Evolutionary conservation across 2,329 filamentous ascomycete species (phyloP), one percentile per base, ranked within the genome.

Genomic region (Ophiostoma sp.): DNA sequence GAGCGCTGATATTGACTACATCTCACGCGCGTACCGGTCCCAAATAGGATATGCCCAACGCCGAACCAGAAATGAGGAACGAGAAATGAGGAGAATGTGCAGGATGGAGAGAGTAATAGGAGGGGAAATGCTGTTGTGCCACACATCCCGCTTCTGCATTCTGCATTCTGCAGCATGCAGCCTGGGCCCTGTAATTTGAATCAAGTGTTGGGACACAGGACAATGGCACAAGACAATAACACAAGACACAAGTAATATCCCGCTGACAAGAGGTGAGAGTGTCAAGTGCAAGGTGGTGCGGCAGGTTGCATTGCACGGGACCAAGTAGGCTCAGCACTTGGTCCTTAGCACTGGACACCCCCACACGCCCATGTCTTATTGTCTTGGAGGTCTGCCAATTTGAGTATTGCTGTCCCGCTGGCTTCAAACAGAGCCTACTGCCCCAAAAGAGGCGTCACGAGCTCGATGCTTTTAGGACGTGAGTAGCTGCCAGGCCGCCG

Each of bases 391-490:
- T 41, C 39, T 10, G 39, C 13, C 39, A 54, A 54, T 23, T 54
- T 60, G 54, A 11, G 7, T n/a, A 1, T 35, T 64, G 27, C 36
- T 39, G 36, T 33, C 27, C n/a, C 13, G 48, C n/a, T 54, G 52
- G 17, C 11, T 57, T 57, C 23, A 27, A 13, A 57, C 27, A 31
- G 11, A 36, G 60, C 60, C 71, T 73, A 87, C 74, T 83, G 82
- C 68, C 84, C 81, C 74, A 85, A 76, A 78, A 87, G 83, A 44
- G 87, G 87, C 68, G 86, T 88, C 64, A 89, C 86, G 31, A 89
- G 81, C 78, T 89, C 86, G 74, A 88, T 87, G 79, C 86, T 88
- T 78, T 84, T 87, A 44, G 86, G 85, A 66, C 87, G 81, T 73
- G 85, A 68, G 77, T 86, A 86, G 54, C 81, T 79, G 62, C 62